A percentile compares a stretch with the other conserved stretches of the same genome.
Evolutionary conservation across 768 basidiomycete species (phyloP).

Genomic region (Lactifluus volemus): DNA sequence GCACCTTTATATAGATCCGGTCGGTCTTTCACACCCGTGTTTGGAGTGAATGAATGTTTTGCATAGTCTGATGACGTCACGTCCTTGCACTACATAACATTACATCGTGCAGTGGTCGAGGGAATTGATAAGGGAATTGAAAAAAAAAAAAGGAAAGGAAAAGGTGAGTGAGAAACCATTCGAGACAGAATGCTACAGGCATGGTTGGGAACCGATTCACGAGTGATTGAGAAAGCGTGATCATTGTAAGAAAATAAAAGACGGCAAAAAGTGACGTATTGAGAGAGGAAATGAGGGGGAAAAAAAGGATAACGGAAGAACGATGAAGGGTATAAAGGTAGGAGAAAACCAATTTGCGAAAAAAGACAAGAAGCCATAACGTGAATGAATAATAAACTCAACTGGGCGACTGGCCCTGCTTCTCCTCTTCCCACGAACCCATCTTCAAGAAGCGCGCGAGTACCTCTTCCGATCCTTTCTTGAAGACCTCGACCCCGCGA

Average conservation of each 20-base stretch:
- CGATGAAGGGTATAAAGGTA: slow-evolving; percentile 18
- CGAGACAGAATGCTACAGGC: slow-evolving; percentile 6
- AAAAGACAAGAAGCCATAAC: slow-evolving; percentile 1
- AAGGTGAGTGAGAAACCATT: neutral
- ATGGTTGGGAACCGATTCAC: neutral
- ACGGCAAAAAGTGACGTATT: neutral
- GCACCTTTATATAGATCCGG: neutral
- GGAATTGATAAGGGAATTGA: neutral
- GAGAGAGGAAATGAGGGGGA: neutral
- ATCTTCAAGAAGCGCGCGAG: slow-evolving; percentile 74
- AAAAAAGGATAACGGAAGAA: slow-evolving; percentile 6
- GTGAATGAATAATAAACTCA: slow-evolving; percentile 13
- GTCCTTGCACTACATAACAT: neutral
- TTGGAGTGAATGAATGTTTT: neutral
- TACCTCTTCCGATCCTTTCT: slow-evolving; percentile 81
- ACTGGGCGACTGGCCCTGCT: slow-evolving; percentile 15
- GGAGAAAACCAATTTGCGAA: neutral
- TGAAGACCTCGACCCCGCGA: slow-evolving; percentile 78
- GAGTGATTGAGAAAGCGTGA: neutral
- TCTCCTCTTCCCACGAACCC: slow-evolving; percentile 60
- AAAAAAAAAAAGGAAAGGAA: neutral
- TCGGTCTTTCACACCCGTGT: neutral
- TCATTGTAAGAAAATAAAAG: neutral
- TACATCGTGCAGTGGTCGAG: neutral
- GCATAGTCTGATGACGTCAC: neutral